Conservation (phyloP, 441 rosid species). For the Heliophila coronopifolia region DNA sequence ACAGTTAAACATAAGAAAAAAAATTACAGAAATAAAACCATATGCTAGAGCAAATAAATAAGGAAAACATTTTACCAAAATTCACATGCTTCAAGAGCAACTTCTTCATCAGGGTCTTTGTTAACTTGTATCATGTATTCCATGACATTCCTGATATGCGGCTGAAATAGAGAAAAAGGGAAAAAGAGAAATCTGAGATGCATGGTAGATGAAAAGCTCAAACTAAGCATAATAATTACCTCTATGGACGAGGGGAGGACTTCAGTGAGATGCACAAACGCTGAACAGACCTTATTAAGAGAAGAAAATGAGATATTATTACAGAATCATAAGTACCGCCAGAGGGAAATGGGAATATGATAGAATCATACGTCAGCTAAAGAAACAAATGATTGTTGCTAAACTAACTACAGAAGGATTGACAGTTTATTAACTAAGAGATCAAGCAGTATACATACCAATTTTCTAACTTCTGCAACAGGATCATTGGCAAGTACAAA, state of each 20-base stretch:
- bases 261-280: slow-evolving; percentile 92
- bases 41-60: slow-evolving; percentile 7
- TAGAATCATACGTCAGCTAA: too few relatives aligned
- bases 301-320: background rate
- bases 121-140: slow-evolving; percentile 93
- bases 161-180: slow-evolving; percentile 45
- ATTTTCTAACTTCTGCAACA: slow-evolving; percentile 79
- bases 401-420: too few relatives aligned
- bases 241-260: slow-evolving; percentile 75
- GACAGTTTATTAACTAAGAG: too few relatives aligned
- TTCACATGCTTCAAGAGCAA: slow-evolving; percentile 98
- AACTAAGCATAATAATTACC: slow-evolving; percentile 37
- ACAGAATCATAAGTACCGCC: slow-evolving; percentile 2
- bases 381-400: too few relatives aligned
- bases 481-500: slow-evolving; percentile 83
- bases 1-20: slow-evolving; percentile 4
- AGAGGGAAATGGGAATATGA: too few relatives aligned
- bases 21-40: background rate
- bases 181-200: too few relatives aligned
- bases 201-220: background rate
- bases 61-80: slow-evolving; percentile 62
- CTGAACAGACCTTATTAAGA: slow-evolving; percentile 80
- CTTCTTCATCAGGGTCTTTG: slow-evolving; percentile 85
- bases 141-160: slow-evolving; percentile 72
- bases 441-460: slow-evolving; percentile 39